A percentile compares a stretch with the other conserved stretches of the same genome.
Evolutionary conservation across 106 monocot species (phyloP).

Genomic region (Phalaenopsis aphrodite): DNA sequence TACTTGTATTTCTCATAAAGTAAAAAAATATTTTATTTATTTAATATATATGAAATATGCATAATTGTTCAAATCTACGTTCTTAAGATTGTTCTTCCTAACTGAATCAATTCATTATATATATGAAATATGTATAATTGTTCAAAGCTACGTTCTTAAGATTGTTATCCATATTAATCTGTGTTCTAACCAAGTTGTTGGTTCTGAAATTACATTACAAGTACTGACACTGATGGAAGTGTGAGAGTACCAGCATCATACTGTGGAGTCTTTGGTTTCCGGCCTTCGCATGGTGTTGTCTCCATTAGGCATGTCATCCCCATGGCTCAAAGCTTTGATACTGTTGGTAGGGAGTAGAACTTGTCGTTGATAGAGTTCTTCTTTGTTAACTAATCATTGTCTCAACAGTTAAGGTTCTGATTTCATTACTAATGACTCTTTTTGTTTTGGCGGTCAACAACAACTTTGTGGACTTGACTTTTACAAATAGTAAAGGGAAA

Average conservation of each 20-base stretch:
- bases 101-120: not conserved
- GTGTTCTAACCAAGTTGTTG: not conserved
- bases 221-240: constrained; percentile 98
- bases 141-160: not conserved
- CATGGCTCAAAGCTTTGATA: constrained; percentile 95
- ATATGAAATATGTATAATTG: not conserved
- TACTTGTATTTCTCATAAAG: not conserved
- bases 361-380: not conserved
- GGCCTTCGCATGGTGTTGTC: constrained; percentile 77
- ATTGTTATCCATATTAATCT: not conserved
- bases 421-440: not conserved
- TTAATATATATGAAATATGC: not conserved
- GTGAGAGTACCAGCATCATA: constrained; percentile 90
- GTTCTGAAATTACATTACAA: too few relatives aligned
- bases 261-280: constrained; percentile 89
- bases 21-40: not conserved
- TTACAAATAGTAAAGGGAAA: not conserved
- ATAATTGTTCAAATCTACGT: not conserved
- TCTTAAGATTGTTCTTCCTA: not conserved
- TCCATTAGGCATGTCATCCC: constrained; percentile 59
- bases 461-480: not conserved
- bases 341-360: constrained; percentile 47
- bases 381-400: constrained; percentile 1
- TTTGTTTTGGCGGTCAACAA: not conserved
- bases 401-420: not conserved